These are phyloP conservation scores for Rugonectria rugulosa DNA, from an alignment of 2,329 filamentous ascomycete species.

Conservation along the genomic window DNA sequence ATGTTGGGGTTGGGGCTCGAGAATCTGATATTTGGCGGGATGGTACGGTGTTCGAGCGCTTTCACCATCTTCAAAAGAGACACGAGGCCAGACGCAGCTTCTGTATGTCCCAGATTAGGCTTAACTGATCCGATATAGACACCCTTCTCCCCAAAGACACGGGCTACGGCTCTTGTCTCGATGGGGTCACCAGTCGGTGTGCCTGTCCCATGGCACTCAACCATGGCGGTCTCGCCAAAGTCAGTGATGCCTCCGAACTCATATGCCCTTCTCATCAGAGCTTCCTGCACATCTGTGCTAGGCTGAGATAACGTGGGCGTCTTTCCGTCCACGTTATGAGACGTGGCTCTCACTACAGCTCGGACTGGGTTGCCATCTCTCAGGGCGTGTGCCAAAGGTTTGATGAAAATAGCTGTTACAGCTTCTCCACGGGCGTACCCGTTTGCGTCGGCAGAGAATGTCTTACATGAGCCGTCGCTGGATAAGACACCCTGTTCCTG, in stretches of 20 bases:
- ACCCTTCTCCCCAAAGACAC: neutral
- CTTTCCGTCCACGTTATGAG: conserved; percentile 50
- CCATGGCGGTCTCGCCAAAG: conserved; percentile 3
- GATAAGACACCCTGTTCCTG: conserved; percentile 31
- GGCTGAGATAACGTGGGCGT: neutral
- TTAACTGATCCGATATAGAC: conserved; percentile 43
- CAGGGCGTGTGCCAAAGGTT: conserved; percentile 60
- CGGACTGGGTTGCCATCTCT: conserved; percentile 59
- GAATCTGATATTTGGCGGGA: conserved; percentile 35
- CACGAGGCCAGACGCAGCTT: conserved; percentile 31
- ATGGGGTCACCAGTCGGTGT: conserved; percentile 28
- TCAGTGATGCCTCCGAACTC: conserved; percentile 20
- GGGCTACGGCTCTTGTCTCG: conserved; percentile 5
- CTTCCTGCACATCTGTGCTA: conserved; percentile 36
- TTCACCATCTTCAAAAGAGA: conserved; percentile 37
- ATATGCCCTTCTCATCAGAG: conserved; percentile 43
- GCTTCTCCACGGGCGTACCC: conserved; percentile 66
- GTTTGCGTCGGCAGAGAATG: conserved; percentile 50
- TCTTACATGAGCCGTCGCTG: conserved; percentile 30
- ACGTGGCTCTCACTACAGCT: conserved; percentile 56
- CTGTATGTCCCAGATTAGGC: conserved; percentile 46
- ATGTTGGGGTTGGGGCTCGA: conserved; percentile 29
- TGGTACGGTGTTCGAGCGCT: conserved; percentile 27
- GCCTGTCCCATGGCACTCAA: conserved; percentile 32
- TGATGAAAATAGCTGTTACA: conserved; percentile 60